Base-by-base conservation (phyloP, 495 filamentous ascomycete species). In the Penicillium manginii region DNA sequence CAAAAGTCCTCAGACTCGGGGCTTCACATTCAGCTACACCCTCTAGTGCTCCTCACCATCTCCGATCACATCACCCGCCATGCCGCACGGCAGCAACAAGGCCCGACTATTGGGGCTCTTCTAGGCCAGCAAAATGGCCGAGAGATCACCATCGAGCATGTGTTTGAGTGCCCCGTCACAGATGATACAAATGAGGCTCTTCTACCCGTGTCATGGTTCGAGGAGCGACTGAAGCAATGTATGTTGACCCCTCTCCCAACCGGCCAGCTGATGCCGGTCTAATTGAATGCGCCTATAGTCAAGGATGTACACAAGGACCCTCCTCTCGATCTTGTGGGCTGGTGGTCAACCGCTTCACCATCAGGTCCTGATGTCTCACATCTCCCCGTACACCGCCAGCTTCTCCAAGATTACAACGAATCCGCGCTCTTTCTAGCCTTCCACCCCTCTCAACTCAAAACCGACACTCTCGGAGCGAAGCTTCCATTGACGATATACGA, bases 31-130 rank as follows among this genome's bases (percentile, higher is more conserved):
- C 88, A 91, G 63, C 86, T 99, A 4, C 94, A 99, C 68, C 94
- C 94, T 42, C 87, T 99, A 10, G 91, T 96, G 31, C 86, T 98
- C 51, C 91, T 99, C 74, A 96, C 90, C 18, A 93, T 99, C 59
- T 97, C 93, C 51, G 94, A 99, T 77, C 93, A 92, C 73, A 92
- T 97, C 70, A 96, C 93, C 42, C 86, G 94, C 51, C 92, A 94
- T 74, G 90, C 86, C 14, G 83, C 94, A 40, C 86, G 96, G 29
- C 80, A 83, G 49, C 83, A 90, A 52, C 71, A 81, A 43, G 89
- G 88, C 0, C 91, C 91, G 4, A 83, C 97, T 32, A 84, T 96
- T 26, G 96, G 94, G 55, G 93, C 88, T 32, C 80, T 99, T 3
- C 67, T 99, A 6, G 94, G 94, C 39, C 88, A 93, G 63, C 93